Base-by-base conservation (phyloP, 768 basidiomycete genomes). In the Coprinopsis strossmayeri region DNA sequence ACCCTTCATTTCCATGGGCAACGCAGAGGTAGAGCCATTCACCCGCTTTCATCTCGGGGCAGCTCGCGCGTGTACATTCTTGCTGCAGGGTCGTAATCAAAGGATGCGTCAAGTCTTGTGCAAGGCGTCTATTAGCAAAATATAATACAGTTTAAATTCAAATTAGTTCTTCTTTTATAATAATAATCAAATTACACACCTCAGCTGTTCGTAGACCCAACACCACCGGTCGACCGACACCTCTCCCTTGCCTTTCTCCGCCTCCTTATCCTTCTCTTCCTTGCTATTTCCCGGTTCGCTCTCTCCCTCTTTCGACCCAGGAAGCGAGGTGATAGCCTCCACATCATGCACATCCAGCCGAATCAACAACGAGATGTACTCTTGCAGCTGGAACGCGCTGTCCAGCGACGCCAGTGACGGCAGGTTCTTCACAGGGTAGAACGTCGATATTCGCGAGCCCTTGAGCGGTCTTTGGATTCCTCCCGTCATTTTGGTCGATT, bases 1-100 rank as follows among this genome's bases (percentile, higher is more conserved):
- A 79, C 9, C 85, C 84, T 49, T 89, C 88, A 58, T 83, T 89
- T 18, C 90, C 91, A 65, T 97, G 93, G 0, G 92, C 94, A 32
- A 94, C 92, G 56, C 95, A 98, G 4, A 97, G 69, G 66, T 96
- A 98, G 24, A 91, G 74, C 95, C 95, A 97, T 71, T 97, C 91
- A 48, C 90, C 91, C n/a, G 94, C 93, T 65, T 94, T 94, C 95
- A 99, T 99, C 67, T 95, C 86, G 1, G 93, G 91, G 71, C 95
- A 99, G 9, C 85, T 79, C 28, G 76, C 67, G 32, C 89, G 80
- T 11, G 84, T 90, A 61, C 94, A 98, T 62, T 91, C 89, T 56
- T 85, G 82, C 61, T 92, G 91, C 34, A 93, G 69, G 61, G 81
- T 82, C 1, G 86, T 88, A 39, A 94, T 87, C 34, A 92, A 73